Conservation (phyloP, 768 basidiomycete genomes). For the Collybia sordida region DNA sequence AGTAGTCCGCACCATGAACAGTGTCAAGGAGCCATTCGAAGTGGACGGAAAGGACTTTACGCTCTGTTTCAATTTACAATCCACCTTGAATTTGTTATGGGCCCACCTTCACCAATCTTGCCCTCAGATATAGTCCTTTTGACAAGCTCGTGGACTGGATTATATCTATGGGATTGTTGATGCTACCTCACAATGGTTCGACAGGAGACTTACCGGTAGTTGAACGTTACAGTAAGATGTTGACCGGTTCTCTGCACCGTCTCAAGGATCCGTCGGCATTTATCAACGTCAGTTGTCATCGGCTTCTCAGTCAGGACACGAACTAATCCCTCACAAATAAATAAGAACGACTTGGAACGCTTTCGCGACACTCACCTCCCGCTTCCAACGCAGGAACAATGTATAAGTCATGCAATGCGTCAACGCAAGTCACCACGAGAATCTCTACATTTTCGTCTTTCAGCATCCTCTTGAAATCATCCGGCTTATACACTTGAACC, state of each 20-base stretch:
- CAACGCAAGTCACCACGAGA: conserved; percentile 50
- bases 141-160: conserved; percentile 49
- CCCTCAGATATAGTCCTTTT: conserved; percentile 45
- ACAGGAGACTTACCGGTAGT: conserved; percentile 29
- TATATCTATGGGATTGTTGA: conserved; percentile 28
- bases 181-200: not conserved
- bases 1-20: conserved; percentile 53
- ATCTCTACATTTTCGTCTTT: conserved; percentile 42
- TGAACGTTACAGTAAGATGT: conserved; percentile 42
- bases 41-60: conserved; percentile 44
- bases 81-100: too few species aligned
- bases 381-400: conserved; percentile 43
- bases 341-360: not conserved
- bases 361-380: conserved; percentile 28
- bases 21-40: conserved; percentile 55
- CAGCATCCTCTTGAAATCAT: conserved; percentile 44
- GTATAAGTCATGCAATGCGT: conserved; percentile 46
- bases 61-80: too few species aligned
- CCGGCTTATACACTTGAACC: conserved; percentile 39
- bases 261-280: conserved; percentile 43
- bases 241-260: conserved; percentile 41
- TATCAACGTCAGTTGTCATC: conserved; percentile 50
- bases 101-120: conserved; percentile 41
- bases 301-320: conserved; percentile 54
- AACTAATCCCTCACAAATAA: conserved; percentile 21